Evolutionary conservation across 2,329 filamentous ascomycete genomes (phyloP), one percentile per base, ranked within the genome.

Genomic region (Colletotrichum tamarilloi): DNA sequence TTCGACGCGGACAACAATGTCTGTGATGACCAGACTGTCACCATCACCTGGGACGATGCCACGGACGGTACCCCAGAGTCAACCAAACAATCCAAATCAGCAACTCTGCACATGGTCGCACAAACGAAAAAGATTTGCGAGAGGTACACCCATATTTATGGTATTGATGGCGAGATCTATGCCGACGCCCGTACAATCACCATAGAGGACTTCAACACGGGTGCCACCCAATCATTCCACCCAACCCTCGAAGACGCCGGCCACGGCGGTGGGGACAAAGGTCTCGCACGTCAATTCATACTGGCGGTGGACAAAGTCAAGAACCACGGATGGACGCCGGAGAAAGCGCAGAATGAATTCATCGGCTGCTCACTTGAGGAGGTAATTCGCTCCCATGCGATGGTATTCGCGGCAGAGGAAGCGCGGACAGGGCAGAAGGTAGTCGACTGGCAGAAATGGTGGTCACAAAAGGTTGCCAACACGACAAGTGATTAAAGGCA

Each of bases 351-450:
- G 86, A 86, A 87, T 70, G 86, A 91, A 78, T 91, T 92, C 79
- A 86, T 98, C 30, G 95, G 95, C 0, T 97, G 94, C 82, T 93
- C 92, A 14, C 84, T 98, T 8, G 94, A 98, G 69, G 97, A 98
- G 79, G 91, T 93, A 1, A 88, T 98, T n/a, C 88, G 93, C 62
- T 97, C 95, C 79, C 97, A 98, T 84, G 95, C 94, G 2, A 90
- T 97, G 83, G 96, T 98, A 0, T 99, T 98, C 85, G 95, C 95
- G 28, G 97, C 96, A 0, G 97, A 98, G 83, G 93, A 97, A 78
- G 95, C 96, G 5, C 89, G 96, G 78, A 86, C 85, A 62, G 87
- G 88, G 63, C 90, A 89, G 78, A 91, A 88, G 79, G 92, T 97
- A 8, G 84, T 98, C 4, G 88, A 93, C 76, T 98, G 94, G 92